A percentile compares a stretch with the other conserved stretches of the same genome.
phyloP scores from a whole-genome alignment of 1,284 basidiomycete species.

The Ganoderma sinense region DNA sequence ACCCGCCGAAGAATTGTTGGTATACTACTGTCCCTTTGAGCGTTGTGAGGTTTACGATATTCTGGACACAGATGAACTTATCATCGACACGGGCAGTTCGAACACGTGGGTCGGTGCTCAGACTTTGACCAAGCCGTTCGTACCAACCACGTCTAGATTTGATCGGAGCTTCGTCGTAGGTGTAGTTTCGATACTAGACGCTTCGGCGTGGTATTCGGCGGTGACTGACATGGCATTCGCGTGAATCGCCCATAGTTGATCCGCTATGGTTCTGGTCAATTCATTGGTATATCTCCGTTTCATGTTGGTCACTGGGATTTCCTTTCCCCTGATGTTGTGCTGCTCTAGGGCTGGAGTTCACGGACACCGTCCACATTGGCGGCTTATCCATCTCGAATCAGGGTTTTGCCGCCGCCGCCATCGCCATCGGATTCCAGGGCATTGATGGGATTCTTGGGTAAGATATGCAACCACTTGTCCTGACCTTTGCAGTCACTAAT shows the following conservation, averaged over 20 bases:
- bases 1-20: slow-evolving; percentile 29
- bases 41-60: neutral
- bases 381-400: slow-evolving; percentile 40
- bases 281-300: slow-evolving; percentile 45
- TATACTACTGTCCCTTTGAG: slow-evolving; percentile 12
- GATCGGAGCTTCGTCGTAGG: slow-evolving; percentile 26
- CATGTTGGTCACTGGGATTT: neutral
- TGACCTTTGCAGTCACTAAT: neutral
- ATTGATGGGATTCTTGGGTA: slow-evolving; percentile 59
- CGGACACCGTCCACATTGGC: slow-evolving; percentile 38
- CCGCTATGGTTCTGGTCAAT: slow-evolving; percentile 58
- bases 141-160: slow-evolving; percentile 46
- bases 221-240: neutral
- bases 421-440: slow-evolving; percentile 43
- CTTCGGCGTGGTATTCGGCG: neutral
- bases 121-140: slow-evolving; percentile 42
- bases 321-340: neutral
- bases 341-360: slow-evolving; percentile 28
- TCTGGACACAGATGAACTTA: slow-evolving; percentile 20
- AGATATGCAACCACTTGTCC: neutral
- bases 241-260: slow-evolving; percentile 39
- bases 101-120: slow-evolving; percentile 69
- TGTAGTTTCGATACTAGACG: too few species aligned
- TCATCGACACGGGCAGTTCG: slow-evolving; percentile 42
- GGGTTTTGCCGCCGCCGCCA: slow-evolving; percentile 59